phyloP scores from a whole-genome alignment of 2,329 filamentous ascomycete species.

The Scedosporium minutisporum region DNA sequence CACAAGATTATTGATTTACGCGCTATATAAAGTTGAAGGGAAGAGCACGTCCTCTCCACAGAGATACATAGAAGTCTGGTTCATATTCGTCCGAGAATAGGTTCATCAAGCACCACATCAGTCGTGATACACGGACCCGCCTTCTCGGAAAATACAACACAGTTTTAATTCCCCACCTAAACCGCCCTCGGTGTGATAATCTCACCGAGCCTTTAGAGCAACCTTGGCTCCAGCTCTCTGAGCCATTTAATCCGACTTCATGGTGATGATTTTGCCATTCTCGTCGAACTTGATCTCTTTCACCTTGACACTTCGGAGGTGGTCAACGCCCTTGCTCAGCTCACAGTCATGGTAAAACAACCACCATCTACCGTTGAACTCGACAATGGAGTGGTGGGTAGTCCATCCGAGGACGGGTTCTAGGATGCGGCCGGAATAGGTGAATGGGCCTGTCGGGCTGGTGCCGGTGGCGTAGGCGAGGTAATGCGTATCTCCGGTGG shows the following conservation, averaged over 20 bases:
- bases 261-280: conserved; percentile 48
- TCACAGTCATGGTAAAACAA: conserved; percentile 69
- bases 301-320: conserved; percentile 64
- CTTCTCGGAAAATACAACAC: too few species aligned
- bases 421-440: conserved; percentile 59
- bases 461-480: conserved; percentile 59
- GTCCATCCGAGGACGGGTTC: conserved; percentile 75
- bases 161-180: not conserved
- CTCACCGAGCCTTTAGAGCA: too few species aligned
- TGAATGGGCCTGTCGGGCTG: conserved; percentile 61
- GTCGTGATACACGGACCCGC: too few species aligned
- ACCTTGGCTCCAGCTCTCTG: too few species aligned
- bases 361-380: conserved; percentile 63
- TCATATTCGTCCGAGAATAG: too few species aligned
- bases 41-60: too few species aligned
- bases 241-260: conserved; percentile 19
- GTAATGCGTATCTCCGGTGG: conserved; percentile 68
- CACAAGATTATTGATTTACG: too few species aligned
- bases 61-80: too few species aligned
- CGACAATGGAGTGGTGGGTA: conserved; percentile 70
- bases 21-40: too few species aligned
- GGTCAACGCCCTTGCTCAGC: conserved; percentile 57
- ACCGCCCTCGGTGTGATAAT: not conserved
- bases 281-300: conserved; percentile 64
- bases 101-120: too few species aligned